A percentile compares a stretch with the other conserved stretches of the same genome.
phyloP scores from a whole-genome alignment of 495 filamentous ascomycete genomes.

The Xylaria telfairii region DNA sequence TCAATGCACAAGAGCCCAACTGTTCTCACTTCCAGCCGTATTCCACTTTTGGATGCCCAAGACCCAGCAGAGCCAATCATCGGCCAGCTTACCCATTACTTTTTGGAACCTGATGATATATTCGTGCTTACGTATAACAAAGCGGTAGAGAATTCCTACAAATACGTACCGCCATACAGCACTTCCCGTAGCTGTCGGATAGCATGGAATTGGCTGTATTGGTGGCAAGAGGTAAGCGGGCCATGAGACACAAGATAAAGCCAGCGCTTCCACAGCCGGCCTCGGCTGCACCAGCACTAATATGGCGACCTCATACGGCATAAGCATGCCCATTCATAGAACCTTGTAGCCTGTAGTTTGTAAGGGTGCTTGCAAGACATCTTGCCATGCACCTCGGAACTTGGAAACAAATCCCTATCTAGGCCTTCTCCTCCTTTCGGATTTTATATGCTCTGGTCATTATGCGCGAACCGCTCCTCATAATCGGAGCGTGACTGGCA shows the following conservation, averaged over 20 bases:
- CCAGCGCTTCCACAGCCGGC: background rate
- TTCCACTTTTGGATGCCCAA: conserved; percentile 41
- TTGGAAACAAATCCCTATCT: conserved; percentile 17
- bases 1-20: conserved; percentile 44
- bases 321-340: conserved; percentile 8
- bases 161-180: background rate
- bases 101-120: conserved; percentile 10
- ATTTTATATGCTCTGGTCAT: conserved; percentile 5
- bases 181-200: background rate
- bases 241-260: background rate
- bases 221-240: conserved; percentile 3
- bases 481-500: conserved; percentile 3
- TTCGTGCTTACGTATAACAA: conserved; percentile 17
- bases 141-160: conserved; percentile 10
- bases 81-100: conserved; percentile 2
- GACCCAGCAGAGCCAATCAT: conserved; percentile 22
- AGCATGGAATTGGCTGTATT: conserved; percentile 4
- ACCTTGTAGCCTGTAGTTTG: conserved; percentile 9
- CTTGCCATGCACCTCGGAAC: conserved; percentile 20
- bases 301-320: conserved; percentile 14
- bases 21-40: conserved; percentile 20
- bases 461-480: conserved; percentile 14
- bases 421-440: conserved; percentile 13
- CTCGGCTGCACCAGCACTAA: conserved; percentile 18
- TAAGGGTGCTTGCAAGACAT: conserved; percentile 2